Percentiles rank a stretch among this genome's conserved stretches.
Evolutionary conservation across 305 asterid species (phyloP).

Genomic region (Plantago rigida): DNA sequence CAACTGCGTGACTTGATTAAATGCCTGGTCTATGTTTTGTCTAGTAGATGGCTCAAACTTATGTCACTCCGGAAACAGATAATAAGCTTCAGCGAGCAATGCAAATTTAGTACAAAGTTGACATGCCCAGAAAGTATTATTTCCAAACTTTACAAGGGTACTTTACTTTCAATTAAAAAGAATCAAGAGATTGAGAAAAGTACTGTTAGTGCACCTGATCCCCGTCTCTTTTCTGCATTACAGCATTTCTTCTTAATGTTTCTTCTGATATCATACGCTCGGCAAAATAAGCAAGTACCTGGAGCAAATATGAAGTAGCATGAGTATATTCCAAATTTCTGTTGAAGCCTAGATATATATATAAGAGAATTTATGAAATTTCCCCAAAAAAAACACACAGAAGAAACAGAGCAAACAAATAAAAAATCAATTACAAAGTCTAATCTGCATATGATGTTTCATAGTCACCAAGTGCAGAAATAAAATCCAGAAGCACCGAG

Average conservation of each 20-base stretch:
- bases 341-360: slow-evolving; percentile 7
- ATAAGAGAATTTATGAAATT: no score
- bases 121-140: slow-evolving; percentile 11
- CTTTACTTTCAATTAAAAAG: not conserved
- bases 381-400: no score
- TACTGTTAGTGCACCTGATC: slow-evolving; percentile 44
- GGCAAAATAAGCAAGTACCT: slow-evolving; percentile 66
- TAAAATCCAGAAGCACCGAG: no score
- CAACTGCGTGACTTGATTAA: not conserved
- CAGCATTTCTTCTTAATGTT: slow-evolving; percentile 69
- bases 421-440: no score
- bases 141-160: slow-evolving; percentile 16
- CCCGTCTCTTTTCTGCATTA: slow-evolving; percentile 61
- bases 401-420: no score
- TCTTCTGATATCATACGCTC: slow-evolving; percentile 83
- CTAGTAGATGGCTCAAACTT: not conserved
- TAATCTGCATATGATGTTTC: no score
- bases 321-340: slow-evolving; percentile 4
- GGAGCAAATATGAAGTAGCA: slow-evolving; percentile 23
- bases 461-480: no score
- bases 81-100: slow-evolving; percentile 3
- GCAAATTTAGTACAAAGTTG: slow-evolving; percentile 3
- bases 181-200: slow-evolving; percentile 12
- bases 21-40: not conserved
- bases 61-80: not conserved